phyloP scores from a whole-genome alignment of 2,329 filamentous ascomycete genomes.

The Cercospora sojina region DNA sequence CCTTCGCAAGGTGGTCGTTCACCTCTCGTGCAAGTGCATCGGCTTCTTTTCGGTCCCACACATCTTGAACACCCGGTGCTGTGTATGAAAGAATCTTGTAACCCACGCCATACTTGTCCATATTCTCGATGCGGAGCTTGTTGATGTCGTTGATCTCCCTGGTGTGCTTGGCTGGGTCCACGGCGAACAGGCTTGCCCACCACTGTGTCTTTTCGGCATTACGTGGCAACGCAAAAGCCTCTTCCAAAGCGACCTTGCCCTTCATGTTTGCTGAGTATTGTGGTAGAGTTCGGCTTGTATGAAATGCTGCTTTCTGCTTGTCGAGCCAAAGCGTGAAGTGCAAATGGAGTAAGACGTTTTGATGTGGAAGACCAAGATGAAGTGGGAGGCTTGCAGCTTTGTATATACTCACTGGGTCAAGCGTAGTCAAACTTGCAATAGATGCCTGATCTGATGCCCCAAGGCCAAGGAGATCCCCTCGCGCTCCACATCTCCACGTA shows the following conservation, averaged over 20 bases:
- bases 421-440: not conserved
- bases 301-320: not conserved
- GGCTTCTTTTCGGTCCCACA: slow-evolving; percentile 47
- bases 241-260: slow-evolving; percentile 62
- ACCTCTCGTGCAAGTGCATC: slow-evolving; percentile 47
- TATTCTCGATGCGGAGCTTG: slow-evolving; percentile 45
- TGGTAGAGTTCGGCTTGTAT: not conserved
- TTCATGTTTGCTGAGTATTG: slow-evolving; percentile 12
- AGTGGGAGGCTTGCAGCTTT: not conserved
- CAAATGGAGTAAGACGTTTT: not conserved
- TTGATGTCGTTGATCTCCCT: slow-evolving; percentile 54
- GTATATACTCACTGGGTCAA: not conserved
- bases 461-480: not conserved
- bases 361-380: not conserved
- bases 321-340: not conserved
- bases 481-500: slow-evolving; percentile 3
- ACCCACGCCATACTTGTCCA: slow-evolving; percentile 49
- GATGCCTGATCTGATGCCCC: not conserved
- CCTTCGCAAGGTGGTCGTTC: slow-evolving; percentile 49
- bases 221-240: slow-evolving; percentile 61
- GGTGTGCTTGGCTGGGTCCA: slow-evolving; percentile 59
- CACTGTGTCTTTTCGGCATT: slow-evolving; percentile 59
- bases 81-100: slow-evolving; percentile 52
- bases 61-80: slow-evolving; percentile 51
- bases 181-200: slow-evolving; percentile 61